Evolutionary conservation across 2,329 filamentous ascomycete genomes (phyloP).

Genomic region (Sphaerostilbella broomeana): DNA sequence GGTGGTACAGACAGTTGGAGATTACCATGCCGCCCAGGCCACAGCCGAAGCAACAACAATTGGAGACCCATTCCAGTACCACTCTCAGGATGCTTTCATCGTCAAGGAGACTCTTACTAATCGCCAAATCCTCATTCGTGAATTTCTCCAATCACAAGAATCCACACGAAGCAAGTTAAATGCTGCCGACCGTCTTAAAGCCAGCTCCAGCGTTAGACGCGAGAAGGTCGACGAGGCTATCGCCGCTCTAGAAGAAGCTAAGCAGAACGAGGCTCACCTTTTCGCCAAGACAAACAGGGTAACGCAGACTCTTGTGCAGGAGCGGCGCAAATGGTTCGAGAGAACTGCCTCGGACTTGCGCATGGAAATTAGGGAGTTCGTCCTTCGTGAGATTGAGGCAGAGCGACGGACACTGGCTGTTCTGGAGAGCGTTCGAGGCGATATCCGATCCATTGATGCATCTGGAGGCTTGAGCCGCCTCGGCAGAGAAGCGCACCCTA

Average conservation of each 20-base stretch:
- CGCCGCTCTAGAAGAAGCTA: slow-evolving; percentile 77
- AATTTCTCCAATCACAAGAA: slow-evolving; percentile 87
- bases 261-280: slow-evolving; percentile 72
- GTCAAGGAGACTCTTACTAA: slow-evolving; percentile 98
- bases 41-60: slow-evolving; percentile 94
- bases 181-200: slow-evolving; percentile 82
- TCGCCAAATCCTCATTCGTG: slow-evolving; percentile 89
- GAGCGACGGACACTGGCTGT: slow-evolving; percentile 87
- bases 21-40: slow-evolving; percentile 92
- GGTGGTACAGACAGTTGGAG: slow-evolving; percentile 85
- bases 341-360: slow-evolving; percentile 81
- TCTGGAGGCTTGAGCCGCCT: slow-evolving; percentile 85
- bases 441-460: slow-evolving; percentile 86
- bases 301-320: slow-evolving; percentile 78
- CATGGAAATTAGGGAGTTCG: slow-evolving; percentile 80
- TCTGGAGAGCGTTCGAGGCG: slow-evolving; percentile 86
- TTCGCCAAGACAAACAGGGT: slow-evolving; percentile 82
- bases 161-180: slow-evolving; percentile 73
- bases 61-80: slow-evolving; percentile 88
- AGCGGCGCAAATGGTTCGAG: slow-evolving; percentile 86
- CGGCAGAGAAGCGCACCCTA: slow-evolving; percentile 80
- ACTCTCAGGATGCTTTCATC: slow-evolving; percentile 92
- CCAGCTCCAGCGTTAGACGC: slow-evolving; percentile 74
- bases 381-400: slow-evolving; percentile 88
- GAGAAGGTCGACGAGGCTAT: slow-evolving; percentile 99